Conservation (phyloP, 345 rosid genomes). For the Clarkia xantiana region DNA sequence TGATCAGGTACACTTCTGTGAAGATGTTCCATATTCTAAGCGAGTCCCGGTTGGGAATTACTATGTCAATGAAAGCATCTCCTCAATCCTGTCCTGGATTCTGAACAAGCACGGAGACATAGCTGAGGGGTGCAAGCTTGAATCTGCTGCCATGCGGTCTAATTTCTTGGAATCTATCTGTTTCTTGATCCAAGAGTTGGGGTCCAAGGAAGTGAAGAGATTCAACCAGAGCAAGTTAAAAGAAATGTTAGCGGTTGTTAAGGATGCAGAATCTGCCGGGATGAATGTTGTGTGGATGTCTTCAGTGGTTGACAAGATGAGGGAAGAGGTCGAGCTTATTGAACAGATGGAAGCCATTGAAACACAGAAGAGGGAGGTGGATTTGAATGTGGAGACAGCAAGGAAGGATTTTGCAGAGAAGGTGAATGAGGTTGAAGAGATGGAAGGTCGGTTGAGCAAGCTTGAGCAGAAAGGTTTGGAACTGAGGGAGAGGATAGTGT, state of each 20-base stretch:
- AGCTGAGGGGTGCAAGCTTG: conserved; percentile 47
- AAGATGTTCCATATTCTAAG: too few species aligned
- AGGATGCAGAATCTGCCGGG: conserved; percentile 55
- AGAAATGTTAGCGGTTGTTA: conserved; percentile 55
- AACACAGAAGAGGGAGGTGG: conserved; percentile 22
- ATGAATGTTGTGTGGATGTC: conserved; percentile 59
- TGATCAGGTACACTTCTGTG: too few species aligned
- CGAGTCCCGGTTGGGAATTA: conserved; percentile 45
- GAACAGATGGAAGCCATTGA: conserved; percentile 21
- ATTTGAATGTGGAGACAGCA: conserved; percentile 20
- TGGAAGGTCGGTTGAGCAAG: conserved; percentile 16
- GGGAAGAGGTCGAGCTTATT: conserved; percentile 33
- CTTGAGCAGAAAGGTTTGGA: conserved; percentile 30
- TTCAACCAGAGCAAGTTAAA: conserved; percentile 42
- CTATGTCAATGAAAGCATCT: conserved; percentile 36
- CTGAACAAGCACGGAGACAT: conserved; percentile 58
- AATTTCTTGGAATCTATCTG: conserved; percentile 59
- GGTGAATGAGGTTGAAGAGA: conserved; percentile 38
- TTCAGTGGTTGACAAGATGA: conserved; percentile 29
- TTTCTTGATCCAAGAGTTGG: conserved; percentile 49
- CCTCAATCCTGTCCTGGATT: conserved; percentile 33
- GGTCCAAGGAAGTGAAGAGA: conserved; percentile 24
- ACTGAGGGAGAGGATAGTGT: conserved; percentile 22
- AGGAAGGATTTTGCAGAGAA: conserved; percentile 34
- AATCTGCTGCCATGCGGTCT: conserved; percentile 47